Base-by-base conservation (phyloP, 441 rosid species). In the Jatropha podagrica region DNA sequence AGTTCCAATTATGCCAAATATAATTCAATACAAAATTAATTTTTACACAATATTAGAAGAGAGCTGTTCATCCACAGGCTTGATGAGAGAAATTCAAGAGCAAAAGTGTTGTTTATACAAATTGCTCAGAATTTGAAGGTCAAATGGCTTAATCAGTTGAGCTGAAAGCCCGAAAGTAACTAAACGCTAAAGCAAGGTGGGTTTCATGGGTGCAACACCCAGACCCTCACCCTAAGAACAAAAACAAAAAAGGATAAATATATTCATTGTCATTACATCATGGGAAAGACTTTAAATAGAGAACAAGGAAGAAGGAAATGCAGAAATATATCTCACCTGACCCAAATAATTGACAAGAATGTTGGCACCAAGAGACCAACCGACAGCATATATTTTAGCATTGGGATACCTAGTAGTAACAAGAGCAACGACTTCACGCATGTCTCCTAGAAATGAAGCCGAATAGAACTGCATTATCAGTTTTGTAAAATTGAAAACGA, bases 361-460 rank as follows among this genome's bases (percentile, higher is more conserved):
- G 79, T 94, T 92, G 56, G 93, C 97, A 37, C 97, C 98, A 55
- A 94, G 94, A 78, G 98, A 94, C 97, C 98, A 94, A 61, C 94
- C 95, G 74, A 81, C 87, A 37, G 97, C 97, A 88, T 94, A 91
- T 76, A 94, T 59, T 76, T 92, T 90, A 73, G 97, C 91, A 41
- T 81, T 74, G 3, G 97, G 97, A 81, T 91, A 90, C 67, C 86
- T 85, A 42, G 59, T 40, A 18, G 81, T 78, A 74, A 91, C 85
- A 71, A 84, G 89, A 26, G 71, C 82, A 62, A 94, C 90, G 76
- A 90, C 95, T 87, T 91, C 89, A 68, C 72, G 51, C 76, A 87
- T 84, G 68, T 94, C 97, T 79, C 96, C 98, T 59, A 90, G 77
- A 86, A 89, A 94, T 51, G 98, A 94, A 85, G 94, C 97, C 68